Evolutionary conservation across 2,329 filamentous ascomycete species (phyloP), one percentile per base, ranked within the genome.

Genomic region (Penicillium glabrum): DNA sequence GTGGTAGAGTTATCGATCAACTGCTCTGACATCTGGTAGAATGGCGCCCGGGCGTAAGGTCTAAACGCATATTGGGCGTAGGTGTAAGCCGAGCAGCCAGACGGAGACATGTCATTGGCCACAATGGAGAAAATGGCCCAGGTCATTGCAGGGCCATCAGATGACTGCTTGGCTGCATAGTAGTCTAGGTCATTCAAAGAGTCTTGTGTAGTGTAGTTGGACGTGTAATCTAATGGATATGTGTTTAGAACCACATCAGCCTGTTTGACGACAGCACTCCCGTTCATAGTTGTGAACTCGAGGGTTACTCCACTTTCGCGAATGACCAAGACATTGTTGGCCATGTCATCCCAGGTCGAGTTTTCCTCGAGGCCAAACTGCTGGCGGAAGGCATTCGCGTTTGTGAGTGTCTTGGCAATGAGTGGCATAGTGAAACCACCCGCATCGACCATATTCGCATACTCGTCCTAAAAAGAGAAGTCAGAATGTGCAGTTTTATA

Each of bases 11-110:
- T 79, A 64, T 90, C 88, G 21, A 84, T 70, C 46, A 87, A 75
- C 68, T 90, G 87, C 64, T 90, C 88, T 0, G 86, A 89, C 70
- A 88, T 86, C 61, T 89, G 86, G 71, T 84, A 89, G 80, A 86
- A 90, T 0, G 88, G 88, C 0, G 81, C 84, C 16, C 88, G 80
- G 0, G 82, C 75, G 63, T 90, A 90, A 0, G 87, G 87, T 27
- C 84, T 77, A 29, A 82, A 84, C 0, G 84, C 83, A 60, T 86
- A 85, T 19, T 89, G 77, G 7, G 84, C 81, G 67, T 90, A 90
- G 0, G 87, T 89, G 67, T 85, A 89, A 4, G 84, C 82, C 1
- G 86, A 84, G 69, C 88, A 90, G 2, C 88, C 88, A 2, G 86
- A 87, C 2, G 82, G 83, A 1, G 85, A 86, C 11, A 89, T 78